Evolutionary conservation across 2,329 filamentous ascomycete genomes (phyloP), one percentile per base, ranked within the genome.

Genomic region (Endoconidiophora polonica): DNA sequence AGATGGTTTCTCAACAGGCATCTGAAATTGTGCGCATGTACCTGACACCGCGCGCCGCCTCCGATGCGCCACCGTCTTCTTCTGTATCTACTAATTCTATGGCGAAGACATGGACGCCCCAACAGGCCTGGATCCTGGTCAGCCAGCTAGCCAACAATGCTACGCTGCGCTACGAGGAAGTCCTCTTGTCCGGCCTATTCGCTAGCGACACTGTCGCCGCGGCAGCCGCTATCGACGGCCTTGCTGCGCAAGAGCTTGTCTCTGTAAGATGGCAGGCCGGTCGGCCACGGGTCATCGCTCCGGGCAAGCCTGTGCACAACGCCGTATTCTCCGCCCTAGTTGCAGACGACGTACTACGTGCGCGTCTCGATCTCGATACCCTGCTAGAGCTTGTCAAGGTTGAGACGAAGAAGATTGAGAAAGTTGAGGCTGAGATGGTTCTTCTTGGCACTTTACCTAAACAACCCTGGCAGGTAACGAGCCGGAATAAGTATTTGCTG

Each of bases 1-100:
- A 94, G 56, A 96, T 98, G 55, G 83, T 94, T 49, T 80, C 86
- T 49, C 86, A 94, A 60, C 83, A 83, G 16, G 84, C 87, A 0
- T 85, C 84, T 0, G 91, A 96, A 60, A 88, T 96, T 44, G 68
- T 94, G 54, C 94, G 94, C 60, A 87, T 95, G 72, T 96, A 88
- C 66, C 76, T 98, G 26, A 60, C 67, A 2, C 62, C 60, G 14
- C 61, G 66, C 14, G 62, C 64, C 16, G 61, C 63, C 12, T 16
- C 48, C 12, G 26, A 33, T 7, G 61, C 63, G 14, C 14, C 48
- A 7, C 24, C 41, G 3, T 16, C 41, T n/a, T 39, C 44, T 16
- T 18, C 18, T n/a, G 22, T 12, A 12, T 29, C 26, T 20, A 20
- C 44, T 4, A 12, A 39, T 18, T 45, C 45, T 16, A n/a, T 14